These are phyloP conservation scores for Ophiostoma sp. DNA, from an alignment of 2,329 filamentous ascomycete genomes.

Conservation along the genomic window DNA sequence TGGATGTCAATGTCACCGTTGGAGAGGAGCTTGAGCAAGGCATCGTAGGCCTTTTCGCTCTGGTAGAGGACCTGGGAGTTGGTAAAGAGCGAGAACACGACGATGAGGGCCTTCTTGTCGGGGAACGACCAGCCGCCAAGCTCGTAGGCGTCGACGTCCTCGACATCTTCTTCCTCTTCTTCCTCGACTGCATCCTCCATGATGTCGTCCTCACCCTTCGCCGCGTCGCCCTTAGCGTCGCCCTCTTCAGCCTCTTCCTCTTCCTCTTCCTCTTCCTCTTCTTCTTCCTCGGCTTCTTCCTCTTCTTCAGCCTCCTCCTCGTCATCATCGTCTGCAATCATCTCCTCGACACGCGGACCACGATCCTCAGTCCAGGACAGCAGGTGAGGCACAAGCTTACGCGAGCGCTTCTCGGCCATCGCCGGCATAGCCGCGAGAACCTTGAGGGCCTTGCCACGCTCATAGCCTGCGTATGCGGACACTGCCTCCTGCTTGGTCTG, in stretches of 20 bases:
- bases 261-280: slow-evolving; percentile 33
- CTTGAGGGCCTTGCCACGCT: slow-evolving; percentile 72
- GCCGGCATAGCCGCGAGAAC: slow-evolving; percentile 67
- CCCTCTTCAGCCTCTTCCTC: slow-evolving; percentile 37
- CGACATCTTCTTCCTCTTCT: slow-evolving; percentile 25
- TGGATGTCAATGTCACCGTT: slow-evolving; percentile 92
- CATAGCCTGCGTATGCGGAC: slow-evolving; percentile 47
- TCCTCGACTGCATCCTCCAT: slow-evolving; percentile 33
- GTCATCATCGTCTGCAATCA: slow-evolving; percentile 31
- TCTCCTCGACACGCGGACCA: slow-evolving; percentile 14
- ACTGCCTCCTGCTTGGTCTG: slow-evolving; percentile 56
- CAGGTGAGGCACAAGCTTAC: slow-evolving; percentile 77
- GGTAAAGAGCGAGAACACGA: slow-evolving; percentile 74
- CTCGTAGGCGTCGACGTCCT: slow-evolving; percentile 28
- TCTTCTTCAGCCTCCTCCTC: slow-evolving; percentile 37
- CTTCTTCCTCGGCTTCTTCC: slow-evolving; percentile 39
- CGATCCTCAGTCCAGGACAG: slow-evolving; percentile 67
- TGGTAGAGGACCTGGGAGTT: slow-evolving; percentile 83
- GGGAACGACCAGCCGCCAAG: slow-evolving; percentile 58
- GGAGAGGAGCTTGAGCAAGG: slow-evolving; percentile 67
- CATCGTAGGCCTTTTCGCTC: slow-evolving; percentile 66
- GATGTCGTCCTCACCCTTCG: slow-evolving; percentile 20
- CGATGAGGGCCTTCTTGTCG: slow-evolving; percentile 78
- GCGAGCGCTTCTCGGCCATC: slow-evolving; percentile 79
- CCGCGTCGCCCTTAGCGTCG: slow-evolving; percentile 29